Evolutionary conservation across 768 basidiomycete species (phyloP).

Genomic region (Auriscalpium microsporum): DNA sequence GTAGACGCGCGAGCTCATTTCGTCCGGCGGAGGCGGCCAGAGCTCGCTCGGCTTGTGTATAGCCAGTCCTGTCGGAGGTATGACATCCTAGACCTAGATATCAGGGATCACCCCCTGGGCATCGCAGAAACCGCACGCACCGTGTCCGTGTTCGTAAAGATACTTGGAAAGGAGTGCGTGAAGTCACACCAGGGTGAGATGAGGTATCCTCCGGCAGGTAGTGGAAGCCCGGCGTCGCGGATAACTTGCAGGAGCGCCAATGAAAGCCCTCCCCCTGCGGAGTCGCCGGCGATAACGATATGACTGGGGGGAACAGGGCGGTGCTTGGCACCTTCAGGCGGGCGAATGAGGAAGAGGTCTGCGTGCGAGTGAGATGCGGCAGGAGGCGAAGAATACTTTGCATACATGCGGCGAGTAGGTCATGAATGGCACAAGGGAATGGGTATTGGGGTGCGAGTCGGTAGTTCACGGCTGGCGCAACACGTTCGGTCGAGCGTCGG

Average conservation of each 20-base stretch:
- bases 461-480: constrained; percentile 57
- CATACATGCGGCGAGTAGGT: constrained; percentile 80
- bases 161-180: constrained; percentile 92
- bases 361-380: background rate
- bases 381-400: background rate
- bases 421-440: constrained; percentile 89
- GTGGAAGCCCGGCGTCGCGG: constrained; percentile 73
- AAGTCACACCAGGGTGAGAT: constrained; percentile 92
- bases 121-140: constrained; percentile 33
- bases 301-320: constrained; percentile 69
- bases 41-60: constrained; percentile 70
- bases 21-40: constrained; percentile 72
- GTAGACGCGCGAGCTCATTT: constrained; percentile 48
- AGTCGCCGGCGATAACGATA: constrained; percentile 85
- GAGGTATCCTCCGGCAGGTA: constrained; percentile 81
- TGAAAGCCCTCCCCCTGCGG: constrained; percentile 84
- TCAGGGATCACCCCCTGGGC: background rate
- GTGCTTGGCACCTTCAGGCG: constrained; percentile 74
- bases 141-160: constrained; percentile 76
- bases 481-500: constrained; percentile 3
- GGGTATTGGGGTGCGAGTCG: constrained; percentile 95
- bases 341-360: constrained; percentile 87
- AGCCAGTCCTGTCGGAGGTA: constrained; percentile 68
- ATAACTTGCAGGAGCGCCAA: constrained; percentile 81
- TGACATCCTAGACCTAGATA: constrained; percentile 50